Base-by-base conservation (phyloP, 441 rosid species). In the Sinapis alba region DNA sequence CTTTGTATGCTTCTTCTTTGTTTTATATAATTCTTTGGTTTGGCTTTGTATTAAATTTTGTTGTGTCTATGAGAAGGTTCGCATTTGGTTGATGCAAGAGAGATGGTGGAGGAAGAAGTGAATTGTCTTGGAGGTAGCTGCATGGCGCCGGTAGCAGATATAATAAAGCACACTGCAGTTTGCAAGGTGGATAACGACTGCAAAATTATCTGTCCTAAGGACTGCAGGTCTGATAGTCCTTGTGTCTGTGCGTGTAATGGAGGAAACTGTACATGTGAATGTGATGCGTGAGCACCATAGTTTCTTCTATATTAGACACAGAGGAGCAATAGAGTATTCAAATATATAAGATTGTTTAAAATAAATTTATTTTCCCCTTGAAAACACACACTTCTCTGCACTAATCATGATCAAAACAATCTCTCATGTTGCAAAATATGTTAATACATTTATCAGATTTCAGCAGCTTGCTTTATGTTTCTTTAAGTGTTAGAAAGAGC, bases 41-140 rank as follows among this genome's bases (percentile, higher is more conserved):
- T 24, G 16, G 65, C 71, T 12, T 34, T 57, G 26, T 57, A 13
- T 53, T 12, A 23, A 71, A 24, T 54, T 16, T 59, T n/a, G 34
- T 43, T 56, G 62, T 45, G 6, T 21, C 15, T 57, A 11, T 69
- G 41, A 43, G 63, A 57, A 77, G 76, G 68, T 77, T 71, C 18
- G 4, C 58, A 13, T 77, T 45, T 65, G 8, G 45, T 30, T 57
- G 76, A 65, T n/a, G 76, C 76, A 0, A 65, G 76, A 65, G 76
- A 70, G 38, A 64, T 77, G 32, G 45, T 1, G 23, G 24, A 16
- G 2, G 62, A 45, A 64, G 43, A 77, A 65, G 67, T 23, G 62
- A 63, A 64, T 13, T 76, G 75, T 58, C 27, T 69, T 16, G 21
- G 50, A 15, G 28, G 66, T 41, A 23, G 61, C 28, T 59, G 38